Conservation (phyloP, 306 rosid genomes). For the Ochetophila trinervis region DNA sequence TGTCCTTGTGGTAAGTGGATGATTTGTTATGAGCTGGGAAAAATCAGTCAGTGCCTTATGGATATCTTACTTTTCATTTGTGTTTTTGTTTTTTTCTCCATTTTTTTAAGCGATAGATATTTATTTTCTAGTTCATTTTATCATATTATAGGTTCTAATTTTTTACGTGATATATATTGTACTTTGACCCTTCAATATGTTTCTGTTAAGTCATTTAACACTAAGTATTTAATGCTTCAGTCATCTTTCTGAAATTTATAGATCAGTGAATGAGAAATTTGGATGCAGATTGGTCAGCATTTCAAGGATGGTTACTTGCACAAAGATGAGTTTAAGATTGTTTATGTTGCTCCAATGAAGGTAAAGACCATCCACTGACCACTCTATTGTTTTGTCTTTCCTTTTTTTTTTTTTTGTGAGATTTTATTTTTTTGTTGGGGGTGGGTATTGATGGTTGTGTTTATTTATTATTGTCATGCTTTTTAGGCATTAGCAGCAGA, state of each 20-base stretch:
- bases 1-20: conserved; percentile 1
- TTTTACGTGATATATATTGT: not conserved
- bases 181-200: not conserved
- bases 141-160: not conserved
- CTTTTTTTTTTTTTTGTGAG: not conserved
- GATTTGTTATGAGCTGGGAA: conserved; percentile 1
- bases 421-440: not conserved
- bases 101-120: too few relatives aligned
- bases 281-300: conserved; percentile 87
- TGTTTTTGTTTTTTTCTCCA: too few relatives aligned
- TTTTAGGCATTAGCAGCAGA: conserved; percentile 95
- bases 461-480: conserved; percentile 12
- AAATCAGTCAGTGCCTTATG: not conserved
- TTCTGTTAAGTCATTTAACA: not conserved
- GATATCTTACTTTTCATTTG: not conserved
- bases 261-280: conserved; percentile 15
- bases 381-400: conserved; percentile 9
- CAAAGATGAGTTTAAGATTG: conserved; percentile 87
- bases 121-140: too few relatives aligned
- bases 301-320: conserved; percentile 94
- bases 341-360: conserved; percentile 99
- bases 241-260: conserved; percentile 16
- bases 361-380: conserved; percentile 34
- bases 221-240: not conserved
- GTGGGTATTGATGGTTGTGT: conserved; percentile 16